These are phyloP conservation scores for Penicillium longicatenatum DNA, from an alignment of 495 filamentous ascomycete genomes.

Conservation along the genomic window DNA sequence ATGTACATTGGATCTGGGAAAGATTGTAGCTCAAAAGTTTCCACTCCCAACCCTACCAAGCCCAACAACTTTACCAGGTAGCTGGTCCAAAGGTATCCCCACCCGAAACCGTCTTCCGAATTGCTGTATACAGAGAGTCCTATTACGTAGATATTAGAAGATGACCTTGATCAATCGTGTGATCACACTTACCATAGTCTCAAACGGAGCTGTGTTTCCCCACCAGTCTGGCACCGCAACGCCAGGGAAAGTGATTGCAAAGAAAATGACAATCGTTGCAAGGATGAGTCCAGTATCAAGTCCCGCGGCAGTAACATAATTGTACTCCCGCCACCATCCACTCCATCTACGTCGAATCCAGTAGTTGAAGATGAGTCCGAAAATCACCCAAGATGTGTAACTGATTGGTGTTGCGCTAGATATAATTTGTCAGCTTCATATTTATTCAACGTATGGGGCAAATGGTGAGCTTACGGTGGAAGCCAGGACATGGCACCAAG, in stretches of 20 bases:
- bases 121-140: slow-evolving; percentile 54
- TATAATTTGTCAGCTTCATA: not conserved
- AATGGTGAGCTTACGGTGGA: slow-evolving; percentile 41
- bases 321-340: slow-evolving; percentile 59
- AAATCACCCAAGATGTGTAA: slow-evolving; percentile 60
- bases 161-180: not conserved
- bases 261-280: slow-evolving; percentile 58
- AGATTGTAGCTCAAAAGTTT: too few species aligned
- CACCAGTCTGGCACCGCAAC: slow-evolving; percentile 56
- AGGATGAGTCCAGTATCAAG: slow-evolving; percentile 58
- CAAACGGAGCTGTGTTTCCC: slow-evolving; percentile 50
- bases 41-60: not conserved
- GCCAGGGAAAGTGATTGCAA: slow-evolving; percentile 51
- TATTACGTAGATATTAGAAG: slow-evolving; percentile 2
- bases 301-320: slow-evolving; percentile 56
- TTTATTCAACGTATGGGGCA: too few species aligned
- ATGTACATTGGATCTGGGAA: too few species aligned
- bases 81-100: slow-evolving; percentile 57
- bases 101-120: slow-evolving; percentile 45
- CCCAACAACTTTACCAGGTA: slow-evolving; percentile 27
- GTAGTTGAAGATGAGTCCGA: slow-evolving; percentile 61
- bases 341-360: slow-evolving; percentile 52
- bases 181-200: slow-evolving; percentile 21
- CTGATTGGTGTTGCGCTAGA: slow-evolving; percentile 55
- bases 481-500: slow-evolving; percentile 58